phyloP scores from a whole-genome alignment of 164 flowering plant genomes.

The Sedum album region DNA sequence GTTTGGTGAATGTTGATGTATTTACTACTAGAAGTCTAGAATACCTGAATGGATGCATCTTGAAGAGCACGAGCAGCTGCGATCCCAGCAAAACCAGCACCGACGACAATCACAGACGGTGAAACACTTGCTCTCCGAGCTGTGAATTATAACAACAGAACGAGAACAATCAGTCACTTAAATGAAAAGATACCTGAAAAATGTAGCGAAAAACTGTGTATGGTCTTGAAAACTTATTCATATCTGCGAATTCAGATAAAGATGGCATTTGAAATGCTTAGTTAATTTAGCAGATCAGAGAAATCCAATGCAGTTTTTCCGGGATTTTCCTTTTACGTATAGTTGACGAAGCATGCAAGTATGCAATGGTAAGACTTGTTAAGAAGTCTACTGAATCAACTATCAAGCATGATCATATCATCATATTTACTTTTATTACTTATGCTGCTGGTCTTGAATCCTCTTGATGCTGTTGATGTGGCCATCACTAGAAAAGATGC shows the following conservation, averaged over 20 bases:
- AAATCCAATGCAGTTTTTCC: too few relatives aligned
- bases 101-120: constrained; percentile 82
- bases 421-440: background rate
- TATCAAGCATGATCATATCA: background rate
- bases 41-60: constrained; percentile 83
- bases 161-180: background rate
- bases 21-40: too few relatives aligned
- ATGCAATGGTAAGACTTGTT: too few relatives aligned
- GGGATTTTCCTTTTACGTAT: too few relatives aligned
- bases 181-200: too few relatives aligned
- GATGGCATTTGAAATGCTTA: too few relatives aligned
- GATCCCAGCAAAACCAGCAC: constrained; percentile 80
- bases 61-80: constrained; percentile 85
- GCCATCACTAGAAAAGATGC: background rate
- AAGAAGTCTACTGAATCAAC: too few relatives aligned
- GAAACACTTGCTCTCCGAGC: background rate
- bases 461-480: background rate
- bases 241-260: too few relatives aligned
- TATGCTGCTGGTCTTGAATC: background rate
- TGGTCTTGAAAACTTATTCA: background rate
- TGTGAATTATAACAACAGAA: background rate
- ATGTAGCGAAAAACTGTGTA: background rate
- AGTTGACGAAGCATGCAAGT: too few relatives aligned
- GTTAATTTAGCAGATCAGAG: background rate
- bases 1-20: background rate